Evolutionary conservation across 2,329 filamentous ascomycete genomes (phyloP).

Genomic region (Teratosphaeria zuluensis): DNA sequence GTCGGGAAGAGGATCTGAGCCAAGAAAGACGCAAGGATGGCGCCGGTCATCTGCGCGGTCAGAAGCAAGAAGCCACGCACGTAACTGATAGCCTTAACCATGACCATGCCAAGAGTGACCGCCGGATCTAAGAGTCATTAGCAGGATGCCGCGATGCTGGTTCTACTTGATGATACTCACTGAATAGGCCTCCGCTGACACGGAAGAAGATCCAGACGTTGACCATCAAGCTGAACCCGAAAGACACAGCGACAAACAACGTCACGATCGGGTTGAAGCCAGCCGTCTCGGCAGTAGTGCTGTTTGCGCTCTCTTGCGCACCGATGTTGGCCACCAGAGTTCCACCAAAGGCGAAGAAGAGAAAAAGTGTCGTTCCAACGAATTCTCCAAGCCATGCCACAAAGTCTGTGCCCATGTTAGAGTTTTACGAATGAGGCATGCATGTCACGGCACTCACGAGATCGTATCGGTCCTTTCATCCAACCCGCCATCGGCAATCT

Average conservation of each 20-base stretch:
- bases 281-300: background rate
- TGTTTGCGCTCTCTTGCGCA: slow-evolving; percentile 6
- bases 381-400: slow-evolving; percentile 22
- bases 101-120: slow-evolving; percentile 49
- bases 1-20: slow-evolving; percentile 51
- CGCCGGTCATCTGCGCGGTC: slow-evolving; percentile 48
- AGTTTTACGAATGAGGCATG: background rate
- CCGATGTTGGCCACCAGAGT: slow-evolving; percentile 14
- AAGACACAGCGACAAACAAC: slow-evolving; percentile 25
- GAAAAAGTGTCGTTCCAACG: slow-evolving; percentile 26
- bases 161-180: slow-evolving; percentile 18
- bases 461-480: background rate
- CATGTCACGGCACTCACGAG: background rate
- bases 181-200: slow-evolving; percentile 23
- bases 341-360: slow-evolving; percentile 26
- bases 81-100: slow-evolving; percentile 48
- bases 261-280: background rate
- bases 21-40: slow-evolving; percentile 50
- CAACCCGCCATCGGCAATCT: background rate
- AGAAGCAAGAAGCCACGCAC: slow-evolving; percentile 45
- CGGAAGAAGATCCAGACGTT: slow-evolving; percentile 28
- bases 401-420: slow-evolving; percentile 10
- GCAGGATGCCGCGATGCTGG: background rate
- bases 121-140: slow-evolving; percentile 8
- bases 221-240: slow-evolving; percentile 28